Evolutionary conservation across 2,329 filamentous ascomycete species (phyloP).

Genomic region (Clarireedia homoeocarpa): DNA sequence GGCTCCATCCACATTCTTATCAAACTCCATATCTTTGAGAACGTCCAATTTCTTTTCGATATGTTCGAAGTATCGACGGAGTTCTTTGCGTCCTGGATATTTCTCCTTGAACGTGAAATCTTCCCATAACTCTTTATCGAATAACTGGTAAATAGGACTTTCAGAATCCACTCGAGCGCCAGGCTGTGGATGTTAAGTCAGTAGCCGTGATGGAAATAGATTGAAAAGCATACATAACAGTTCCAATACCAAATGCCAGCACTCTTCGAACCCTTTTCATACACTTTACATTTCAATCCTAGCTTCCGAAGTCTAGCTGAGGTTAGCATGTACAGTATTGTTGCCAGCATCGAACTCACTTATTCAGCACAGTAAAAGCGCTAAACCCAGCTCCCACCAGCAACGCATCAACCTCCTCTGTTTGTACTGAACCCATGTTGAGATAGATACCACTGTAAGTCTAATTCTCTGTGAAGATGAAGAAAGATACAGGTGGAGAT

Average conservation of each 20-base stretch:
- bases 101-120: slow-evolving; percentile 49
- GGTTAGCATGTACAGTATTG: slow-evolving; percentile 16
- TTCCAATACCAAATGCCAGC: slow-evolving; percentile 43
- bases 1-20: slow-evolving; percentile 29
- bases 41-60: slow-evolving; percentile 47
- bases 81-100: slow-evolving; percentile 44
- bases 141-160: slow-evolving; percentile 37
- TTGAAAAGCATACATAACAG: slow-evolving; percentile 28
- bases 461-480: background rate
- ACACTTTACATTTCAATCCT: slow-evolving; percentile 41
- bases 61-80: slow-evolving; percentile 51
- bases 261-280: slow-evolving; percentile 43
- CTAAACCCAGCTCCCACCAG: slow-evolving; percentile 26
- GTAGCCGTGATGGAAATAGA: background rate
- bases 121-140: slow-evolving; percentile 35
- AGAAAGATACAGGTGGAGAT: background rate
- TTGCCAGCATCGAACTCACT: slow-evolving; percentile 28
- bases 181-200: slow-evolving; percentile 27
- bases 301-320: slow-evolving; percentile 35
- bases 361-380: slow-evolving; percentile 22
- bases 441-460: background rate
- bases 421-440: slow-evolving; percentile 7
- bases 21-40: slow-evolving; percentile 36
- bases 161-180: slow-evolving; percentile 39
- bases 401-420: slow-evolving; percentile 30